These are phyloP conservation scores for Crucibulum cyathiforme DNA, from an alignment of 1,284 basidiomycete genomes.

Conservation along the genomic window DNA sequence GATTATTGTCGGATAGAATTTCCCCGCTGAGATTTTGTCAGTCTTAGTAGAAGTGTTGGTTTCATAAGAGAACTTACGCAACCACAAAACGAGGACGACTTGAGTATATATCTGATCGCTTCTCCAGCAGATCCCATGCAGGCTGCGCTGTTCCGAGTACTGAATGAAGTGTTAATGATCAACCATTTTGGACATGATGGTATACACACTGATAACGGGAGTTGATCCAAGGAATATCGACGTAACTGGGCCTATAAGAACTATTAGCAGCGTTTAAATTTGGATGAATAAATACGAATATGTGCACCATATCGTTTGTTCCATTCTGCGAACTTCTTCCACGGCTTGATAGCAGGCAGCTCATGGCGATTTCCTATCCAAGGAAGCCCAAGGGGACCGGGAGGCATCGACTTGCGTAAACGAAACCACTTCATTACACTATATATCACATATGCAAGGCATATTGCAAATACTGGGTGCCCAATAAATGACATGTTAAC, in stretches of 20 bases:
- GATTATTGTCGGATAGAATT: conserved; percentile 53
- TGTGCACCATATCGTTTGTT: conserved; percentile 50
- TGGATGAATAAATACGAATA: neutral
- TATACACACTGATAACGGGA: conserved; percentile 48
- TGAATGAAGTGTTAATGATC: conserved; percentile 13
- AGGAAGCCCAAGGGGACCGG: conserved; percentile 49
- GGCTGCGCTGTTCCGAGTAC: conserved; percentile 56
- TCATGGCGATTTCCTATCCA: conserved; percentile 56
- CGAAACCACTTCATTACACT: conserved; percentile 30
- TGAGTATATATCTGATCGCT: conserved; percentile 56
- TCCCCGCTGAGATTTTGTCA: conserved; percentile 39
- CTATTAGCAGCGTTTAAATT: no score
- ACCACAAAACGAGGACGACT: conserved; percentile 58
- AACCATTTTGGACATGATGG: neutral
- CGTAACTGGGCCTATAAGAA: conserved; percentile 52
- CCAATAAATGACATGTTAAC: neutral
- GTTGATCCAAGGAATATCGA: conserved; percentile 60
- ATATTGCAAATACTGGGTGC: conserved; percentile 47
- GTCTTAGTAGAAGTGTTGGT: neutral
- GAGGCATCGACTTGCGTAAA: conserved; percentile 44
- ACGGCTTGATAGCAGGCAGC: conserved; percentile 52
- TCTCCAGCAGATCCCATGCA: conserved; percentile 61
- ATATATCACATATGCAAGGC: conserved; percentile 44
- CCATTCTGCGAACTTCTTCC: conserved; percentile 57
- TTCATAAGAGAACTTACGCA: conserved; percentile 24